These are phyloP conservation scores for Lactarius trivialis DNA, from an alignment of 768 basidiomycete genomes.

Conservation along the genomic window DNA sequence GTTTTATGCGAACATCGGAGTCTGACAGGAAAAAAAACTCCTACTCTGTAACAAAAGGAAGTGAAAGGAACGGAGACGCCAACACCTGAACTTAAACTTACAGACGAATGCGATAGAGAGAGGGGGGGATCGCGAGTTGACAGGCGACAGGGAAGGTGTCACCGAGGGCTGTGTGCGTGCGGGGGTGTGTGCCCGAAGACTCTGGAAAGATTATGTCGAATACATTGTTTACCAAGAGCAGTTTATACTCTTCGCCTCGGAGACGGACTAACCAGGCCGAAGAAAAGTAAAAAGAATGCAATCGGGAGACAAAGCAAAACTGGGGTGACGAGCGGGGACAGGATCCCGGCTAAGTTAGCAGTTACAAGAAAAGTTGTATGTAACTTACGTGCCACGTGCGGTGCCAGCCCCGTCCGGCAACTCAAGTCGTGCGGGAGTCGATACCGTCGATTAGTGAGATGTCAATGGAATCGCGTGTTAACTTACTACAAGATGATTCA, in stretches of 20 bases:
- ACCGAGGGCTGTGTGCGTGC: background rate
- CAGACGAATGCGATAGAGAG: background rate
- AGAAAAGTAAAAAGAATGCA: background rate
- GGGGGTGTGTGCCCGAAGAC: background rate
- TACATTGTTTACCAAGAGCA: background rate
- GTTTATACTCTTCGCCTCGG: background rate
- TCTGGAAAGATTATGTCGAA: background rate
- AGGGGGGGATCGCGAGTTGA: background rate
- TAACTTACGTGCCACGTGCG: background rate
- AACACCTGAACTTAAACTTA: background rate
- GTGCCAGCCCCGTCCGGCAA: background rate
- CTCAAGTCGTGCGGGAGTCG: background rate
- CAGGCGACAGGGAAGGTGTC: background rate
- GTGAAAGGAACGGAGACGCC: background rate
- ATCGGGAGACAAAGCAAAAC: background rate
- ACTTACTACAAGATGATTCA: background rate
- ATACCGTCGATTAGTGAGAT: background rate
- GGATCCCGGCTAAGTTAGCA: background rate
- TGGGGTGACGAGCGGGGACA: conserved; percentile 3
- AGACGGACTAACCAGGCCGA: background rate
- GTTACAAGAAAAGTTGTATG: background rate
- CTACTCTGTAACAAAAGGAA: too few relatives aligned
- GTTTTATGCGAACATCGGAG: background rate
- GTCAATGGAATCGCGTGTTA: background rate
- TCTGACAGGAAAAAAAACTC: background rate